Conservation (phyloP, 2,329 filamentous ascomycete species). For the Pseudocercospora ulei region DNA sequence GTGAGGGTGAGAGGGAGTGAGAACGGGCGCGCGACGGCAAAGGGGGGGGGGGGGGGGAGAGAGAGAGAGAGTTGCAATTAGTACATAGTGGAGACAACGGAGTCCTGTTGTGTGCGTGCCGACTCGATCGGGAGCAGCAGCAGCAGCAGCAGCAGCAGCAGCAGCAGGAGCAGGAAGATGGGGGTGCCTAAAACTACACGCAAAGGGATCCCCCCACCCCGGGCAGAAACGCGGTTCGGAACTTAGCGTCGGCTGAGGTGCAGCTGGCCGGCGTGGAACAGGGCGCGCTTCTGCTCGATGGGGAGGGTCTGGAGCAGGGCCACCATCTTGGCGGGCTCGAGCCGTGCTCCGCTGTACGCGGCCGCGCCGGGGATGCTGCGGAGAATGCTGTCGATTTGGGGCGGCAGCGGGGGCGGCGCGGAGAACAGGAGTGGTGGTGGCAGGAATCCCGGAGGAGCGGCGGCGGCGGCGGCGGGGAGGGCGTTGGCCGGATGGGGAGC, state of each 20-base stretch:
- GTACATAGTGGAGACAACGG: too few species aligned
- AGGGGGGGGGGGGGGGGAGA: too few species aligned
- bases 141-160: too few species aligned
- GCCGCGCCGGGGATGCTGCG: conserved; percentile 56
- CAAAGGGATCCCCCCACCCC: too few species aligned
- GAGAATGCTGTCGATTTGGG: conserved; percentile 49
- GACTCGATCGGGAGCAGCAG: too few species aligned
- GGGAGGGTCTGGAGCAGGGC: conserved; percentile 57
- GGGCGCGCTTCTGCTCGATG: conserved; percentile 29
- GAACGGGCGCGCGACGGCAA: too few species aligned
- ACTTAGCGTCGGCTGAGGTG: conserved; percentile 5
- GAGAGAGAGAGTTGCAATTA: too few species aligned
- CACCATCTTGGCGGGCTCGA: conserved; percentile 63
- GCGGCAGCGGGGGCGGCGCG: conserved; percentile 64
- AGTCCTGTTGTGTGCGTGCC: too few species aligned
- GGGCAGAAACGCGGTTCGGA: too few species aligned
- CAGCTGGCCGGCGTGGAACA: conserved; percentile 9
- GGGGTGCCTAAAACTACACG: too few species aligned
- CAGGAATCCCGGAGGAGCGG: conserved; percentile 35
- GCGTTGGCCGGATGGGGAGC: conserved; percentile 52
- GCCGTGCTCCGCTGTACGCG: conserved; percentile 55
- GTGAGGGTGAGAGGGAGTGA: too few species aligned
- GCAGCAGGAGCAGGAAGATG: too few species aligned
- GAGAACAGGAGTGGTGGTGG: conserved; percentile 52
- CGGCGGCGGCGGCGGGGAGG: conserved; percentile 22